phyloP scores from a whole-genome alignment of 73 alveolate genomes.

The Tetrahymena malaccensis region DNA sequence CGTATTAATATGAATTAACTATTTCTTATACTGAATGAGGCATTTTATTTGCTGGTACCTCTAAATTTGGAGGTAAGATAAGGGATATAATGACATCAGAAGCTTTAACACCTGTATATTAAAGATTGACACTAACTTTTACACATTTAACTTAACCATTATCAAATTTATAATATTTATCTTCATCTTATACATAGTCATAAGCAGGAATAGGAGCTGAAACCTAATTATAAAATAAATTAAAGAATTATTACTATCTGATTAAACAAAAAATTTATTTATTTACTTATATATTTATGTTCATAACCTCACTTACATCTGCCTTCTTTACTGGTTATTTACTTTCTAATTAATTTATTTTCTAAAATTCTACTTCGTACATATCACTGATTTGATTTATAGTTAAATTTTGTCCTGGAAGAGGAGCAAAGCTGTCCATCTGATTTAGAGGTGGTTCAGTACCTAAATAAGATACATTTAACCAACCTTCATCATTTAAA shows the following conservation, averaged over 20 bases:
- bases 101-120: background rate
- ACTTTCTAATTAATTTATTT: background rate
- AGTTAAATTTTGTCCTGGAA: background rate
- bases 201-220: background rate
- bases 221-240: background rate
- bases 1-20: background rate
- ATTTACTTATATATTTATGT: background rate
- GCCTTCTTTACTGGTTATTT: background rate
- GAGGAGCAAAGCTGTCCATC: background rate
- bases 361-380: background rate
- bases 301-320: background rate
- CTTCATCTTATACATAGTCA: background rate
- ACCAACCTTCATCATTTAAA: constrained; percentile 36
- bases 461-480: constrained; percentile 8
- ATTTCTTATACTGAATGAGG: background rate
- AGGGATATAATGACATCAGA: background rate
- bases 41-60: background rate
- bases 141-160: background rate
- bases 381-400: background rate
- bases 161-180: background rate
- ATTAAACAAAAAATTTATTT: background rate
- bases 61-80: background rate
- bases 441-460: constrained; percentile 7
- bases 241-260: no score
- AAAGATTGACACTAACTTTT: background rate